Percentiles rank a stretch among this genome's conserved stretches.
phyloP scores from a whole-genome alignment of 2,329 filamentous ascomycete species.

The Botrytis hyacinthi region DNA sequence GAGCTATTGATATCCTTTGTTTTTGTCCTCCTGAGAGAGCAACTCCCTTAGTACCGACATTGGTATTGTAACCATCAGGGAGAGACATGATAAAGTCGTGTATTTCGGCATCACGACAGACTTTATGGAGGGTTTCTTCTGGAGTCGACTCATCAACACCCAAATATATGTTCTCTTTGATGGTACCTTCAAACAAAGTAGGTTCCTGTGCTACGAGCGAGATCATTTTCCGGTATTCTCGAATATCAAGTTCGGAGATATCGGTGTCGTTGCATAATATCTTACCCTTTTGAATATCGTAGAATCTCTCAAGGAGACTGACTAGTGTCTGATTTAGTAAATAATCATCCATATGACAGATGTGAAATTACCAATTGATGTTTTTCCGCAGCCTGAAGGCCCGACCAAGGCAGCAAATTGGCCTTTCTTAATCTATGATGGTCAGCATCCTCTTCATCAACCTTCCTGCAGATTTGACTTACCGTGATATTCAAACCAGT shows the following conservation, averaged over 20 bases:
- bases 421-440: slow-evolving; percentile 50
- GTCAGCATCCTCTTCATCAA: slow-evolving; percentile 20
- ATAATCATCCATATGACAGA: not conserved
- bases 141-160: slow-evolving; percentile 50
- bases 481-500: slow-evolving; percentile 57
- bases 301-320: slow-evolving; percentile 53
- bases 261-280: slow-evolving; percentile 64
- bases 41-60: slow-evolving; percentile 47
- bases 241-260: slow-evolving; percentile 57
- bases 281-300: slow-evolving; percentile 61
- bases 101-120: slow-evolving; percentile 51
- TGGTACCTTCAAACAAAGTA: slow-evolving; percentile 59
- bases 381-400: slow-evolving; percentile 50
- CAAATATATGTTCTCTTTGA: slow-evolving; percentile 68
- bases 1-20: slow-evolving; percentile 55
- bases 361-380: slow-evolving; percentile 8
- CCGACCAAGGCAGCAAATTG: slow-evolving; percentile 71
- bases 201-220: slow-evolving; percentile 75
- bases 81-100: slow-evolving; percentile 52
- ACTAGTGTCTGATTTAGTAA: not conserved
- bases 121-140: slow-evolving; percentile 46
- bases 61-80: slow-evolving; percentile 50
- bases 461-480: not conserved
- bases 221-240: slow-evolving; percentile 61
- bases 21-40: slow-evolving; percentile 54